Conservation (phyloP, 345 rosid species). For the Syzygium aromaticum region DNA sequence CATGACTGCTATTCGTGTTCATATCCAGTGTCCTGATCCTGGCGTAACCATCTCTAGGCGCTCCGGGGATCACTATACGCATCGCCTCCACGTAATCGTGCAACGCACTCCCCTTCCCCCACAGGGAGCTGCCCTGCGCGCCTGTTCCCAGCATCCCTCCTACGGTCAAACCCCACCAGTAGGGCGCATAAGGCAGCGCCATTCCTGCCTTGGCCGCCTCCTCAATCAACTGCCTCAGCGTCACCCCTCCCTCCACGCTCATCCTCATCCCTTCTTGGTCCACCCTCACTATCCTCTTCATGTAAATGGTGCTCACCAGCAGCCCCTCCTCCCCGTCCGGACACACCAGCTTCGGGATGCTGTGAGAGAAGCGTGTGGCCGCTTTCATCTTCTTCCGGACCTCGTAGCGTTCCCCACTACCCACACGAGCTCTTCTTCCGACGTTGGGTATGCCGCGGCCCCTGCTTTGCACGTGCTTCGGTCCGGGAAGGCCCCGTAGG, state of each 20-base stretch:
- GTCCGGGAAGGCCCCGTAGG: slow-evolving; percentile 64
- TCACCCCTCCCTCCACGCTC: slow-evolving; percentile 57
- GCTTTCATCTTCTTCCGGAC: slow-evolving; percentile 53
- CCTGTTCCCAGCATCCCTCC: slow-evolving; percentile 77
- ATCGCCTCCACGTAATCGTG: slow-evolving; percentile 56
- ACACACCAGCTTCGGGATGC: slow-evolving; percentile 66
- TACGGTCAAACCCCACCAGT: slow-evolving; percentile 85
- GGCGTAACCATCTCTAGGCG: slow-evolving; percentile 31
- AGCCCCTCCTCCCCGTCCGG: slow-evolving; percentile 47
- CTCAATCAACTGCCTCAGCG: slow-evolving; percentile 44
- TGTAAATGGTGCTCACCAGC: slow-evolving; percentile 62
- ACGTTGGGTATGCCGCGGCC: slow-evolving; percentile 45
- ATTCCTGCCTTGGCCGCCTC: slow-evolving; percentile 55
- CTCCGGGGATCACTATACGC: slow-evolving; percentile 48
- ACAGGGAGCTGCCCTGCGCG: slow-evolving; percentile 77
- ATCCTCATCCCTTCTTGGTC: slow-evolving; percentile 35
- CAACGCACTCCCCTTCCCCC: slow-evolving; percentile 67
- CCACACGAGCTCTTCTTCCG: slow-evolving; percentile 46
- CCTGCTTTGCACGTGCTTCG: slow-evolving; percentile 49
- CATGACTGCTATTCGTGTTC: slow-evolving; percentile 1
- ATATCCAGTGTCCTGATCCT: slow-evolving; percentile 28
- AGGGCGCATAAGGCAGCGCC: slow-evolving; percentile 71
- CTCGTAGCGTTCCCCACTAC: slow-evolving; percentile 41
- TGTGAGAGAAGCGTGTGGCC: slow-evolving; percentile 61
- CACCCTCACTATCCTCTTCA: slow-evolving; percentile 21